Conservation (phyloP, 176 grass and related monocot genomes). For the Zizania latifolia region DNA sequence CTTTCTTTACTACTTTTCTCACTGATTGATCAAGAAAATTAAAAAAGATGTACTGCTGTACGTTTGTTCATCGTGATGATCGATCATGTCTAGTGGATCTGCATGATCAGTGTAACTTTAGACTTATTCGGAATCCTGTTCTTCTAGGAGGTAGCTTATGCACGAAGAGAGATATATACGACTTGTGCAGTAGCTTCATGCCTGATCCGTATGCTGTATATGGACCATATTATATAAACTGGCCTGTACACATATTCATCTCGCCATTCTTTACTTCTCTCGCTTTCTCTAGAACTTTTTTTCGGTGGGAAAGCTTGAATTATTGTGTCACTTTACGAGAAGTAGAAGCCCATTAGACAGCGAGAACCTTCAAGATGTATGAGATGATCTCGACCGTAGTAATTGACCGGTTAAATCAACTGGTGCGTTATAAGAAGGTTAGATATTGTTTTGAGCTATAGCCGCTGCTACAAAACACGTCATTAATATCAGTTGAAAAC, state of each 20-base stretch:
- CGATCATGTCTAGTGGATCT: constrained; percentile 27
- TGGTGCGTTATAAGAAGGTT: no score
- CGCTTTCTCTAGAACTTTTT: not conserved
- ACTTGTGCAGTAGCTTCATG: not conserved
- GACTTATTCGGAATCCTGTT: not conserved
- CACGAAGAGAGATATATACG: not conserved
- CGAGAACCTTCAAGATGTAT: no score
- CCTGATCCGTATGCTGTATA: not conserved
- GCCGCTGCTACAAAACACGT: no score
- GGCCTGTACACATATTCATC: no score
- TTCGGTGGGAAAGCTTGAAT: not conserved
- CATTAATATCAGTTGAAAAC: no score
- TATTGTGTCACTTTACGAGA: constrained; percentile 7
- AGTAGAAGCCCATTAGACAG: no score
- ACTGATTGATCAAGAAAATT: not conserved
- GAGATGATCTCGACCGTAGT: no score
- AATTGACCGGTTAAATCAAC: no score
- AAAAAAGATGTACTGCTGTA: not conserved
- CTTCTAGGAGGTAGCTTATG: not conserved
- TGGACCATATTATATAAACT: no score
- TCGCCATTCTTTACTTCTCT: not conserved
- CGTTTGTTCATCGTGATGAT: constrained; percentile 13
- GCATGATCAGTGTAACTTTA: constrained; percentile 19
- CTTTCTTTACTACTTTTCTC: not conserved
- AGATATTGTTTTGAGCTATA: no score